A percentile compares a stretch with the other conserved stretches of the same genome.
Conservation (phyloP, 1,284 basidiomycete genomes). For the Peniophora sp. region DNA sequence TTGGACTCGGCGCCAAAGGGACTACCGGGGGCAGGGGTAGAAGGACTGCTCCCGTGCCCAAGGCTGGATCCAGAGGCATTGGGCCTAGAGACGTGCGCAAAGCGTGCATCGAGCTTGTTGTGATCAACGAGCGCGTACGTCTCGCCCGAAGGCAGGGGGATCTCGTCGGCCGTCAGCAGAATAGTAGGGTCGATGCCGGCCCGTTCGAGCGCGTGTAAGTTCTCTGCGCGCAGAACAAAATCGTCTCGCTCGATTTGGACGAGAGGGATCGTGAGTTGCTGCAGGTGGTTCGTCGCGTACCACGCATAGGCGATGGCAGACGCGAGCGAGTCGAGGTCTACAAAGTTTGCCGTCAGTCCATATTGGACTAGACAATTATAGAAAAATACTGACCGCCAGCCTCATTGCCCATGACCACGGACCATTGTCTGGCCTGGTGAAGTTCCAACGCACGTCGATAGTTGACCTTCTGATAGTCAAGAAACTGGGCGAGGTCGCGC, state of each 20-base stretch:
- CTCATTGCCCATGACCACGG: slow-evolving; percentile 85
- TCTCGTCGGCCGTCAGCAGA: slow-evolving; percentile 53
- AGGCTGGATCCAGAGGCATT: not conserved
- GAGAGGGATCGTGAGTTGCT: slow-evolving; percentile 60
- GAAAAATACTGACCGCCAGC: slow-evolving; percentile 70
- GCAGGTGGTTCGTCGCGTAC: slow-evolving; percentile 45
- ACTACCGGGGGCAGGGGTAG: not conserved
- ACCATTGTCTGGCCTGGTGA: slow-evolving; percentile 56
- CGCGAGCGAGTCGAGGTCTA: slow-evolving; percentile 81
- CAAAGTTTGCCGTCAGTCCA: slow-evolving; percentile 1
- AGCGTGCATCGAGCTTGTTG: slow-evolving; percentile 60
- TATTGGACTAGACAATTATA: not conserved
- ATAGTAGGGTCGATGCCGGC: slow-evolving; percentile 42
- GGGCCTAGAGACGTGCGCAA: slow-evolving; percentile 20
- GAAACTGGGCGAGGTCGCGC: slow-evolving; percentile 18
- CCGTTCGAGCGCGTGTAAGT: slow-evolving; percentile 63
- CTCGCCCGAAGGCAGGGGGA: slow-evolving; percentile 49
- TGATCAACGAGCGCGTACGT: slow-evolving; percentile 85
- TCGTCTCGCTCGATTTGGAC: slow-evolving; percentile 66
- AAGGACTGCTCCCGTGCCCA: too few relatives aligned
- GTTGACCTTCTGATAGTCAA: slow-evolving; percentile 28
- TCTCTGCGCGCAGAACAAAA: slow-evolving; percentile 80
- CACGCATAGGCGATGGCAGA: slow-evolving; percentile 80
- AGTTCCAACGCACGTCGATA: slow-evolving; percentile 37
- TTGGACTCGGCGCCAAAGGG: slow-evolving; percentile 28